Evolutionary conservation across 257 asterid species (phyloP), one percentile per base, ranked within the genome.

Genomic region (Parsonsia alboflavescens): DNA sequence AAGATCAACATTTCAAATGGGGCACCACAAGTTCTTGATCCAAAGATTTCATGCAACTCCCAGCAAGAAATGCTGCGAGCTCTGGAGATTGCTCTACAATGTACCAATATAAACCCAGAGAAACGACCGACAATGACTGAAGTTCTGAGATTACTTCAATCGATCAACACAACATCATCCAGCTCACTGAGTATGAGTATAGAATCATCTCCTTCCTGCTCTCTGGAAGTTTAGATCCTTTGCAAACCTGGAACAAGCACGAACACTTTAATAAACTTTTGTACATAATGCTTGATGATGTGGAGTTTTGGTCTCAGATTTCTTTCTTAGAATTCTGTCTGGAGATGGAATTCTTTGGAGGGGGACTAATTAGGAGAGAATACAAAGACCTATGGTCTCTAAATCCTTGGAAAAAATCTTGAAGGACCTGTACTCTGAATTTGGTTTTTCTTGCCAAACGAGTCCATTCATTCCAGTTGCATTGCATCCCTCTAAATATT

Each of bases 41-140:
- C 88, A 0, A 87, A 75, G 81, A 86, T 90, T 53, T 84, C 88
- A 17, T 79, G 70, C 63, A 78, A 85, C 36, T 84, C 78, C 80
- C 86, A 77, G 41, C 81, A 73, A 70, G 87, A 84, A 77, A 89
- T 90, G 97, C 78, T 83, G 78, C 84, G 75, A 59, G 98, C 86
- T 68, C 89, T 90, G 21, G 90, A 90, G 64, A 85, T 90, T 59
- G 93, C 89, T 42, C 78, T 89, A 24, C 75, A 71, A 26, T 89
- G 98, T 74, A 90, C 95, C 2, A 74, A 82, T 70, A 91, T 93
- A 21, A 69, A 83, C 53, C 92, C 96, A 8, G 96, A 93, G 73
- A 93, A 88, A 85, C 84, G 97, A 80, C 97, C 97, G 33, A 78
- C 93, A 5, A 87, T 90, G 93, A 72, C 75, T 52, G 89, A 90